Evolutionary conservation across 352 stramenopile species (phyloP).

Genomic region (Globisporangium paddicum): DNA sequence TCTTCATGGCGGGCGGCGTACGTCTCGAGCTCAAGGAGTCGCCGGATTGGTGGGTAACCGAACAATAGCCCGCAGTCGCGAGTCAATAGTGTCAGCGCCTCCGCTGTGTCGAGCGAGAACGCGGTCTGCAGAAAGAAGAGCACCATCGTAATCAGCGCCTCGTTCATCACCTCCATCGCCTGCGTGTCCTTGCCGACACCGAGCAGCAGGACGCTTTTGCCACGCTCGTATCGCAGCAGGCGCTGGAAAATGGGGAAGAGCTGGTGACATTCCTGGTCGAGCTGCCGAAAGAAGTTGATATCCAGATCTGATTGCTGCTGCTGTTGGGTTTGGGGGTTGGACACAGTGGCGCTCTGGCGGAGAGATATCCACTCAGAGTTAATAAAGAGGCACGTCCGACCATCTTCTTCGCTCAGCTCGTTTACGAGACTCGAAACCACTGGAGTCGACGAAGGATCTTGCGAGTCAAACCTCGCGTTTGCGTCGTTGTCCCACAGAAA

Average conservation of each 20-base stretch:
- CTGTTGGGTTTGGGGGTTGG: background rate
- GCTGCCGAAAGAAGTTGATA: constrained; percentile 26
- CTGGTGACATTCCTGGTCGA: constrained; percentile 30
- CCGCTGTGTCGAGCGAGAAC: constrained; percentile 28
- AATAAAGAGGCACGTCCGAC: constrained; percentile 29
- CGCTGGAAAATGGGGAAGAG: constrained; percentile 45
- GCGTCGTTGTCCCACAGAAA: constrained; percentile 25
- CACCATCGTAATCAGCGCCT: constrained; percentile 27
- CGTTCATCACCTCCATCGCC: constrained; percentile 17
- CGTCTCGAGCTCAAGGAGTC: constrained; percentile 26
- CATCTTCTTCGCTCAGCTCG: constrained; percentile 33
- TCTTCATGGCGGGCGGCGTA: constrained; percentile 13
- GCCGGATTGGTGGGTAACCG: constrained; percentile 19
- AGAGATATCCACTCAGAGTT: constrained; percentile 10
- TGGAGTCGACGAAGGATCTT: background rate
- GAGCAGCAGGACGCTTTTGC: constrained; percentile 30
- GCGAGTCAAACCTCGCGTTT: constrained; percentile 11
- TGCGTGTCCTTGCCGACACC: constrained; percentile 20
- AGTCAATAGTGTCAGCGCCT: constrained; percentile 5
- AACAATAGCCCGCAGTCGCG: constrained; percentile 19
- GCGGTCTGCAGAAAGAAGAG: constrained; percentile 43
- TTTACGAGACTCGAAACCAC: background rate
- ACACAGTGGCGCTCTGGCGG: background rate
- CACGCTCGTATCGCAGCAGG: constrained; percentile 32
- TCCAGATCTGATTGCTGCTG: constrained; percentile 8